A percentile compares a stretch with the other conserved stretches of the same genome.
Conservation (phyloP, 1,284 basidiomycete genomes). For the Athelia psychrophila region DNA sequence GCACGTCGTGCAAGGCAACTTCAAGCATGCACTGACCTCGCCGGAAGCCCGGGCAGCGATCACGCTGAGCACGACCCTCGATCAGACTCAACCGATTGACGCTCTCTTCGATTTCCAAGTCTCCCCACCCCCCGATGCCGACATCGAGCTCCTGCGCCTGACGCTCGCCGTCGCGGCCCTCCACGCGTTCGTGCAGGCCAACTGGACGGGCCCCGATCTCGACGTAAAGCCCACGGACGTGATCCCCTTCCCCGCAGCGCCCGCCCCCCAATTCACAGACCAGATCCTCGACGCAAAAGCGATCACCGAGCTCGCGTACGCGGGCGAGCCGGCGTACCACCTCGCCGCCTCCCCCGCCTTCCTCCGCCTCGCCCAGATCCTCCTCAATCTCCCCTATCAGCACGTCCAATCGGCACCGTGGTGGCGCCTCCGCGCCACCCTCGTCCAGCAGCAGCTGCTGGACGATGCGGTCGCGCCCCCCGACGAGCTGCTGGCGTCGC, state of each 20-base stretch:
- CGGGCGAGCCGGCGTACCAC: slow-evolving; percentile 97
- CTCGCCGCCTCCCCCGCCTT: slow-evolving; percentile 72
- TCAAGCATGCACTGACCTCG: slow-evolving; percentile 37
- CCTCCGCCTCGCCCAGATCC: slow-evolving; percentile 73
- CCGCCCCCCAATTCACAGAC: slow-evolving; percentile 35
- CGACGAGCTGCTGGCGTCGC: slow-evolving; percentile 40
- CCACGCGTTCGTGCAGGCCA: slow-evolving; percentile 89
- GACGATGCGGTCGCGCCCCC: slow-evolving; percentile 80
- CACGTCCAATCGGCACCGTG: slow-evolving; percentile 52
- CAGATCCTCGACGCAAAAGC: slow-evolving; percentile 64
- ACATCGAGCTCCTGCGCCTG: slow-evolving; percentile 57
- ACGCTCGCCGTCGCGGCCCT: slow-evolving; percentile 76
- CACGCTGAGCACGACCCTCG: background rate
- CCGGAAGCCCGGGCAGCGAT: background rate
- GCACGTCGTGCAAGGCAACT: slow-evolving; percentile 26
- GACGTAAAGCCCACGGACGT: slow-evolving; percentile 56
- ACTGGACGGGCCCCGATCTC: slow-evolving; percentile 96
- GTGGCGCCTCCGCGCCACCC: slow-evolving; percentile 80
- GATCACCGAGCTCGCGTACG: slow-evolving; percentile 75
- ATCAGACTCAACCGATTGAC: slow-evolving; percentile 17
- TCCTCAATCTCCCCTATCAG: slow-evolving; percentile 55
- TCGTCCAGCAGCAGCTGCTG: slow-evolving; percentile 81
- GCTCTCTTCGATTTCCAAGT: slow-evolving; percentile 30
- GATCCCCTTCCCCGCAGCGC: slow-evolving; percentile 34
- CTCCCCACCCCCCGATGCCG: slow-evolving; percentile 15